phyloP scores from a whole-genome alignment of 2,329 filamentous ascomycete genomes.

The Coniochaeta pulveracea region DNA sequence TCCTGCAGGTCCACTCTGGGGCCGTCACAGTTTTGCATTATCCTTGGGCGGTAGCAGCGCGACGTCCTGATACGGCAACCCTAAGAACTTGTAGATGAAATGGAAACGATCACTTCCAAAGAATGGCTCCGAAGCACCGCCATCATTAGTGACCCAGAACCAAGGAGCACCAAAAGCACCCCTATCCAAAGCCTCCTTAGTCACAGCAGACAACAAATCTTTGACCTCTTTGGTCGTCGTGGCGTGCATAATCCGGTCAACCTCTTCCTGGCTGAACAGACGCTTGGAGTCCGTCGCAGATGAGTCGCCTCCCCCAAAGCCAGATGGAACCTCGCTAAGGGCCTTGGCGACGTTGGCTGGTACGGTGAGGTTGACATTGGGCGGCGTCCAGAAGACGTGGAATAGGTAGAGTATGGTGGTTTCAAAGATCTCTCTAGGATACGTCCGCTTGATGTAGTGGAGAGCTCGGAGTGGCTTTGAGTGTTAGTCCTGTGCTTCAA shows the following conservation, averaged over 20 bases:
- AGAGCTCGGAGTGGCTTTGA: conserved; percentile 49
- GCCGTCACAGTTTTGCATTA: too few species aligned
- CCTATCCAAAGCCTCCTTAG: conserved; percentile 46
- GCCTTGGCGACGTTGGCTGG: conserved; percentile 19
- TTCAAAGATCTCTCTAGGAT: conserved; percentile 36
- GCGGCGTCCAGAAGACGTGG: conserved; percentile 49
- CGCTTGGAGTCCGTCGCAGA: conserved; percentile 11
- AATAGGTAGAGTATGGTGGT: conserved; percentile 44
- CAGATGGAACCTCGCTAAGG: conserved; percentile 6
- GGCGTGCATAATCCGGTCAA: conserved; percentile 41
- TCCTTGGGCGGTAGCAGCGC: conserved; percentile 23
- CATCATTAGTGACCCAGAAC: conserved; percentile 52
- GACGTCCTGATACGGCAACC: conserved; percentile 45
- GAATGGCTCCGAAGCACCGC: conserved; percentile 54
- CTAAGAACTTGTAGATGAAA: conserved; percentile 57
- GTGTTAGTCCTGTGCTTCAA: background rate
- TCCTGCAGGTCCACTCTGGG: too few species aligned
- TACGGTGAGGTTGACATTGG: conserved; percentile 40
- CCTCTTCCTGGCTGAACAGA: conserved; percentile 39
- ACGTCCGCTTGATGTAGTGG: conserved; percentile 51
- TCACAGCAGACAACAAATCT: conserved; percentile 36
- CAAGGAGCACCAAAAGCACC: conserved; percentile 72
- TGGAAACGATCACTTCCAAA: conserved; percentile 71
- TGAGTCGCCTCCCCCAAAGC: conserved; percentile 4
- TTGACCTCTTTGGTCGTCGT: conserved; percentile 32